Base-by-base conservation (phyloP, 768 basidiomycete species). In the Tylopilus sp. region DNA sequence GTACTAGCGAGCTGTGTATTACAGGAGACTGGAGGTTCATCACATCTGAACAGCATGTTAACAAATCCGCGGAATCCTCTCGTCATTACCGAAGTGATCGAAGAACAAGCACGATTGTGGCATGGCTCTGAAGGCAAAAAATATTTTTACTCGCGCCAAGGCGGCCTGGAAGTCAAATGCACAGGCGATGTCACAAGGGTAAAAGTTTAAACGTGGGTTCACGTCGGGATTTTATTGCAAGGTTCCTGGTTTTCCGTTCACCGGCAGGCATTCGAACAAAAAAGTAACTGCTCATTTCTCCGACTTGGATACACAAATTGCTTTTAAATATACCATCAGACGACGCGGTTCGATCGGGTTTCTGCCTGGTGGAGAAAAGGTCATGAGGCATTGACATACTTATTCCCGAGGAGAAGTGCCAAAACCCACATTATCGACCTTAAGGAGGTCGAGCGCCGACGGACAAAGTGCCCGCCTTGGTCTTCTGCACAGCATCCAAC, bases 401-500 rank as follows among this genome's bases (percentile, higher is more conserved):
- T 15, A 7, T 44, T 15, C 15, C 20, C 11, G 9, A 30, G 13
- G 21, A 18, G 15, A 48, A 30, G 2, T 3, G 11, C 15, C 7
- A 1, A 11, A 6, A 15, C n/a, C 5, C 3, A 44, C 44, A 20
- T 6, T 9, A 13, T 15, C 15, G 17, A 30, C 4, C 25, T 53
- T 44, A 65, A 10, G 59, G 50, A 1, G 68, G 66, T 31, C 68
- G 51, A 6, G 64, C 66, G 2, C 62, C 66, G 13, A 15, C 60
- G 13, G 64, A 56, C 50, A 68, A 44, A 1, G 67, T 68, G 2
- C 66, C 68, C 1, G 44, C 17, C 5, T 25, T 52, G n/a, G 68
- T 68, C 8, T 44, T 53, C 41, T 54, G 44, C n/a, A 66, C 68
- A 21, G 60, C 58, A 11, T 66, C 66, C 44, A 66, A 38, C 13